Conservation (phyloP, 441 rosid species). For the Gossypium laxum region DNA sequence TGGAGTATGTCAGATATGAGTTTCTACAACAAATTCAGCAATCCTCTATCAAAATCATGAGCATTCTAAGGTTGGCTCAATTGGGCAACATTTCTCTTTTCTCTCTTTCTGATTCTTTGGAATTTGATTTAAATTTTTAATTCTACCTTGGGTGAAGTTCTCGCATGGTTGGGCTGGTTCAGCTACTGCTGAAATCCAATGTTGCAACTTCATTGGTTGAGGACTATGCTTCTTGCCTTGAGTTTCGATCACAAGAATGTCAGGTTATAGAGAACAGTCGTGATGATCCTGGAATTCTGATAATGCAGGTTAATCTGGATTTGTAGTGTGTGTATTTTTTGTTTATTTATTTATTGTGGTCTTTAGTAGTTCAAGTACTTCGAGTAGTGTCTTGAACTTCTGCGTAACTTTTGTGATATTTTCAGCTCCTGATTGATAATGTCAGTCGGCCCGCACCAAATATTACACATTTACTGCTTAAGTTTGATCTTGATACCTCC, state of each 20-base stretch:
- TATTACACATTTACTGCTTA: slow-evolving; percentile 79
- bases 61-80: slow-evolving; percentile 51
- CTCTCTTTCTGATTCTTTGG: not conserved
- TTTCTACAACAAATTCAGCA: slow-evolving; percentile 68
- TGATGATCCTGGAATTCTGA: slow-evolving; percentile 77
- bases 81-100: slow-evolving; percentile 6
- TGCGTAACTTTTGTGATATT: slow-evolving; percentile 11
- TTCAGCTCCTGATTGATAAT: slow-evolving; percentile 80
- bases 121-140: slow-evolving; percentile 19
- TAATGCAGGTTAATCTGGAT: slow-evolving; percentile 62
- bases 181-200: slow-evolving; percentile 64
- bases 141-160: slow-evolving; percentile 40
- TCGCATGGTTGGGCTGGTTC: slow-evolving; percentile 85
- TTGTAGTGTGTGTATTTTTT: not conserved
- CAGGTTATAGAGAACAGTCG: slow-evolving; percentile 54
- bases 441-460: slow-evolving; percentile 86
- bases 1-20: slow-evolving; percentile 95
- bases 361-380: slow-evolving; percentile 7
- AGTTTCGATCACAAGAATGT: slow-evolving; percentile 68
- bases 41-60: slow-evolving; percentile 80
- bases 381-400: slow-evolving; percentile 8
- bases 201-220: slow-evolving; percentile 63
- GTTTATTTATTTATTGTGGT: not conserved
- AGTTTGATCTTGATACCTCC: slow-evolving; percentile 70
- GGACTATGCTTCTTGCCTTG: slow-evolving; percentile 96